Conservation (phyloP, 2,329 filamentous ascomycete species). For the Cladosporium sp. region DNA sequence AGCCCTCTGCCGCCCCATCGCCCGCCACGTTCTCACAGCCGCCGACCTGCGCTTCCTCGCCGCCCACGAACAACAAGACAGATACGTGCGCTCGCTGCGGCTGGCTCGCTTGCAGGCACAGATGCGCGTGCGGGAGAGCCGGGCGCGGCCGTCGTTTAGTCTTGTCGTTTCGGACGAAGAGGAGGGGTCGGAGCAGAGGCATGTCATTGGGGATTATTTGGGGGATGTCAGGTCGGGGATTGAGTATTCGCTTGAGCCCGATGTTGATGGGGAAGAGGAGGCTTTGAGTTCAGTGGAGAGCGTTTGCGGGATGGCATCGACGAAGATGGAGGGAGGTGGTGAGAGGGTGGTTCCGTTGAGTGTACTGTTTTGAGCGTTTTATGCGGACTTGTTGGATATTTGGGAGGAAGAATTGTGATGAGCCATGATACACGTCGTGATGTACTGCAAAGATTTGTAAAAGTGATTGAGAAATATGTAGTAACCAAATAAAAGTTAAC, state of each 20-base stretch:
- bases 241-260: conserved; percentile 54
- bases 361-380: neutral
- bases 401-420: too few relatives aligned
- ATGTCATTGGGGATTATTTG: conserved; percentile 55
- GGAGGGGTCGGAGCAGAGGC: conserved; percentile 46
- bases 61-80: conserved; percentile 7
- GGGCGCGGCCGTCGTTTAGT: conserved; percentile 48
- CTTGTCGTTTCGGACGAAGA: conserved; percentile 49
- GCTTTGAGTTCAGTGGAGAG: neutral
- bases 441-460: too few relatives aligned
- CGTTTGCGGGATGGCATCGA: neutral
- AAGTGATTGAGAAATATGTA: too few relatives aligned
- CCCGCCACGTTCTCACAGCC: conserved; percentile 46
- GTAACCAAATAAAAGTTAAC: too few relatives aligned
- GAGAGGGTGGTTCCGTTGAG: neutral
- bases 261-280: conserved; percentile 28
- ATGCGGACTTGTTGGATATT: too few relatives aligned
- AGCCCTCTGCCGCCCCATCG: conserved; percentile 58
- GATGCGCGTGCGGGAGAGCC: conserved; percentile 54
- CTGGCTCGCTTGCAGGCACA: conserved; percentile 59
- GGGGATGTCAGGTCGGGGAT: conserved; percentile 56
- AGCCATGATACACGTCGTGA: too few relatives aligned
- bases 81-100: conserved; percentile 23
- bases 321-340: neutral
- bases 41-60: conserved; percentile 31